Base-by-base conservation (phyloP, 441 rosid genomes). In the Hypseocharis bilobata region DNA sequence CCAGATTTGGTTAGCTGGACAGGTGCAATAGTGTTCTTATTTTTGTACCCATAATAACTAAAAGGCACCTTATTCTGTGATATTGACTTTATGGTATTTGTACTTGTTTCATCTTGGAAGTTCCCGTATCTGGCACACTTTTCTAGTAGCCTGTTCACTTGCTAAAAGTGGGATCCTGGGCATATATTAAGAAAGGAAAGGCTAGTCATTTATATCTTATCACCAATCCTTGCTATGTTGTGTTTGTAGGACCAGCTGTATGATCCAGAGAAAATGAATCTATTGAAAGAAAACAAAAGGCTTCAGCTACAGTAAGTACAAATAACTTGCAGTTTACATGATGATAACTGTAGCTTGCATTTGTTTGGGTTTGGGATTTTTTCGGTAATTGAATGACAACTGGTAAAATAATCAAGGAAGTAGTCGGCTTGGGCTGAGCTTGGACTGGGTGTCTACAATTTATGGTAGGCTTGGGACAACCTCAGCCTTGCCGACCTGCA, bases 161-260 rank as follows among this genome's bases (percentile, higher is more conserved):
- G 13, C 19, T 22, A 0, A 17, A 4, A 17, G 5, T 51, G 7
- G 25, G 19, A 10, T 56, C 60, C 16, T n/a, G 20, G n/a, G n/a
- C n/a, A n/a, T n/a, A n/a, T n/a, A n/a, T n/a, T n/a, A n/a, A n/a
- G n/a, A n/a, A n/a, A n/a, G n/a, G n/a, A n/a, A n/a, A n/a, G n/a
- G n/a, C n/a, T n/a, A n/a, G n/a, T n/a, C n/a, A n/a, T n/a, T n/a
- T n/a, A n/a, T n/a, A n/a, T n/a, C n/a, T n/a, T n/a, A 13, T 56
- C 19, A 27, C 34, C 60, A 56, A 56, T 26, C 32, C 60, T 23
- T 56, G 10, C 26, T 51, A 6, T 25, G n/a, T 58, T 16, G 30
- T 58, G 13, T 44, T 60, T 49, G 45, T 63, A 67, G 22, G 36
- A 60, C 44, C 59, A 60, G 58, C 30, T n/a, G 36, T 29, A 44